Conservation (phyloP, 2,329 filamentous ascomycete species). For the Penicillium sp. region DNA sequence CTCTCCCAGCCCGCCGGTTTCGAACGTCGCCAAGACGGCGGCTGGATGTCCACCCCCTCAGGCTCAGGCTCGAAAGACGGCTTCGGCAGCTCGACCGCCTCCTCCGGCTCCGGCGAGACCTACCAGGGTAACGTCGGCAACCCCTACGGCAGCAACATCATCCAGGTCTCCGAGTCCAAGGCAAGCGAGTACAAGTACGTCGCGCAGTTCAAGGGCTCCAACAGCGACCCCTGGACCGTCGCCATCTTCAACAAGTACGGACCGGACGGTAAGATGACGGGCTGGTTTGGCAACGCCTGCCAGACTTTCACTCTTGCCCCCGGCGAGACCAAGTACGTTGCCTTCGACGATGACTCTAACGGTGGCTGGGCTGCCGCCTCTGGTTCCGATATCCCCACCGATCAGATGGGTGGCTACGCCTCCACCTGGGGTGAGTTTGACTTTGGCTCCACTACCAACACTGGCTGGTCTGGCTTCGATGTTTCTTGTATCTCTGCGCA, state of each 20-base stretch:
- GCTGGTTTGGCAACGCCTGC: slow-evolving; percentile 37
- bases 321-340: slow-evolving; percentile 38
- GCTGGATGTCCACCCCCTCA: slow-evolving; percentile 24
- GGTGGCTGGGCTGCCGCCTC: slow-evolving; percentile 34
- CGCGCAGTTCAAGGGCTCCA: slow-evolving; percentile 32
- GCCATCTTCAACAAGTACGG: slow-evolving; percentile 43
- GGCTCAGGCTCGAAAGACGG: slow-evolving; percentile 29
- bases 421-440: slow-evolving; percentile 39
- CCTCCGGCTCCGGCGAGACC: slow-evolving; percentile 24
- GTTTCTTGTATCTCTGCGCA: slow-evolving; percentile 36
- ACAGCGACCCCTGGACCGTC: slow-evolving; percentile 34
- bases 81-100: slow-evolving; percentile 32
- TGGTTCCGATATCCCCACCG: slow-evolving; percentile 27
- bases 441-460: slow-evolving; percentile 29
- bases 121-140: slow-evolving; percentile 40
- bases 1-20: slow-evolving; percentile 21
- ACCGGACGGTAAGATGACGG: slow-evolving; percentile 32
- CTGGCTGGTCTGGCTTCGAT: slow-evolving; percentile 35
- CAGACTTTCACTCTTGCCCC: slow-evolving; percentile 31
- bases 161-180: slow-evolving; percentile 31
- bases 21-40: slow-evolving; percentile 17
- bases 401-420: slow-evolving; percentile 28
- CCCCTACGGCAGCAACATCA: slow-evolving; percentile 43
- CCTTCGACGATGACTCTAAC: slow-evolving; percentile 37
- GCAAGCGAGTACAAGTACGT: slow-evolving; percentile 39